Evolutionary conservation across 345 rosid species (phyloP).

Genomic region (Trapa incisa): DNA sequence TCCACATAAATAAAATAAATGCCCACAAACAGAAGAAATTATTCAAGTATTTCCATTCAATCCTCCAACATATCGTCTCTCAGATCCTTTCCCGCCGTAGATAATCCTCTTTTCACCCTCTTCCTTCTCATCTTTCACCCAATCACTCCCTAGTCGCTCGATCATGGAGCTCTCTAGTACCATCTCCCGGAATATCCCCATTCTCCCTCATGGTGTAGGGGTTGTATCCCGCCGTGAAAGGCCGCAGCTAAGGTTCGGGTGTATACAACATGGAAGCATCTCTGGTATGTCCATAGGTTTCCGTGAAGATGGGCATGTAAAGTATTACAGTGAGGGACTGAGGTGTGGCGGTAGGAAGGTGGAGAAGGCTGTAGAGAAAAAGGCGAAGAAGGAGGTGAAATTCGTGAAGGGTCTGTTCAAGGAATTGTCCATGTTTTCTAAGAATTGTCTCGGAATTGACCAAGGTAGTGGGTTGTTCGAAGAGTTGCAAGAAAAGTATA

Average conservation of each 20-base stretch:
- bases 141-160: background rate
- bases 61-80: background rate
- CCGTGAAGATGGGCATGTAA: constrained; percentile 27
- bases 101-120: background rate
- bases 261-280: background rate
- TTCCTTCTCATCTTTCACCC: background rate
- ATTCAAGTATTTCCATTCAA: background rate
- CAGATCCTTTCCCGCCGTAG: background rate
- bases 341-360: constrained; percentile 19
- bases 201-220: background rate
- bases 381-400: constrained; percentile 36
- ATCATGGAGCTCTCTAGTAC: constrained; percentile 12
- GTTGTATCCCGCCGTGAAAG: background rate
- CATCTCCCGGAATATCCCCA: constrained; percentile 17
- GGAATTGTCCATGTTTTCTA: constrained; percentile 27
- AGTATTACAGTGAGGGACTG: constrained; percentile 20
- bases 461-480: constrained; percentile 17
- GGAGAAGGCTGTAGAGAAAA: constrained; percentile 22
- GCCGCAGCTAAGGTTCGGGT: background rate
- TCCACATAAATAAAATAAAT: background rate
- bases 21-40: background rate
- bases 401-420: constrained; percentile 29
- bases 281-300: constrained; percentile 16
- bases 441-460: constrained; percentile 25
- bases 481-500: constrained; percentile 25